Evolutionary conservation across 129 eudicot species (phyloP).

Genomic region (Saposhnikovia divaricata): DNA sequence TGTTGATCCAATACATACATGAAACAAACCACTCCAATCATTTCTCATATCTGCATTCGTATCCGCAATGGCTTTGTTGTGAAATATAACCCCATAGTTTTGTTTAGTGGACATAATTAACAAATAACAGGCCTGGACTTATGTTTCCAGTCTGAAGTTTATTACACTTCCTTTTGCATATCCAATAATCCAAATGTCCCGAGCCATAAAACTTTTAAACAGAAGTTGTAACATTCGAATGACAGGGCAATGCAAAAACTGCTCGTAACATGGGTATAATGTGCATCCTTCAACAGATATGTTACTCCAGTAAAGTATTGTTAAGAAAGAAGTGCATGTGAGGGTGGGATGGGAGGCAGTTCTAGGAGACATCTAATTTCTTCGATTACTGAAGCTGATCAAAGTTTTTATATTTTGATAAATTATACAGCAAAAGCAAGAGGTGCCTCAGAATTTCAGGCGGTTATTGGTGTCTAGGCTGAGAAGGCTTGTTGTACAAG

Average conservation of each 20-base stretch:
- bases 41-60: background rate
- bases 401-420: constrained; percentile 1
- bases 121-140: background rate
- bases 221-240: background rate
- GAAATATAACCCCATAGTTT: background rate
- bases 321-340: background rate
- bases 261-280: background rate
- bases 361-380: background rate
- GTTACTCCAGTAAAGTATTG: background rate
- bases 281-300: background rate
- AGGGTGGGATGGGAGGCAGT: background rate
- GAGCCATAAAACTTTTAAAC: background rate
- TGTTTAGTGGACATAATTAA: background rate
- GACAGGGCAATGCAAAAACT: background rate
- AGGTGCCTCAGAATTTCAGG: constrained; percentile 64
- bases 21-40: background rate
- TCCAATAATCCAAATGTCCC: background rate
- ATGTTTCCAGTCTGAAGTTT: background rate
- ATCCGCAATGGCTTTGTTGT: background rate
- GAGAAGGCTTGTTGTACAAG: constrained; percentile 65
- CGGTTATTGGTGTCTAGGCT: constrained; percentile 52
- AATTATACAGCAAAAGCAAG: constrained; percentile 57
- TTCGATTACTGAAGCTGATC: constrained; percentile 5
- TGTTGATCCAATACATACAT: background rate
- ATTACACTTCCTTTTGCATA: background rate